phyloP scores from a whole-genome alignment of 345 rosid genomes.

The Streptanthus diversifolius region DNA sequence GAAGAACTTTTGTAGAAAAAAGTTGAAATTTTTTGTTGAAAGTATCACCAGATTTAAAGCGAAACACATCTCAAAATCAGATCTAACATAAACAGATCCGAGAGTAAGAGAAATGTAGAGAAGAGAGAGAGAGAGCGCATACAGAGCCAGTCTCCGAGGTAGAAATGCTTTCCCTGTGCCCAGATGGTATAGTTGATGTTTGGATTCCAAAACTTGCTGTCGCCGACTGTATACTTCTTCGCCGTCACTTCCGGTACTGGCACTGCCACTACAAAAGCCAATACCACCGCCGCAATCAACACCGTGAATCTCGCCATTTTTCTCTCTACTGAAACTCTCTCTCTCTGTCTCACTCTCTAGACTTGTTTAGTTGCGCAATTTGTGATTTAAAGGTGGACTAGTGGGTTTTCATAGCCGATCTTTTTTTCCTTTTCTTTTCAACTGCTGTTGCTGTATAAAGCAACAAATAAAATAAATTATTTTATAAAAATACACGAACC shows the following conservation, averaged over 20 bases:
- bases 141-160: slow-evolving; percentile 97
- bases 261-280: slow-evolving; percentile 39
- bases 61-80: background rate
- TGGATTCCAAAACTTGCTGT: slow-evolving; percentile 58
- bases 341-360: background rate
- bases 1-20: background rate
- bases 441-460: background rate
- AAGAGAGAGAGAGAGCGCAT: slow-evolving; percentile 28
- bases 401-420: slow-evolving; percentile 14
- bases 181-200: slow-evolving; percentile 77
- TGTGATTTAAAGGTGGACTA: slow-evolving; percentile 21
- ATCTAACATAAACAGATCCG: slow-evolving; percentile 14
- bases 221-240: slow-evolving; percentile 63
- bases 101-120: background rate
- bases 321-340: background rate
- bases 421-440: background rate
- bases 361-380: slow-evolving; percentile 15
- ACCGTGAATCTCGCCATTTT: slow-evolving; percentile 34
- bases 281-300: slow-evolving; percentile 32
- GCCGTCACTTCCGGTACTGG: slow-evolving; percentile 53
- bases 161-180: slow-evolving; percentile 76
- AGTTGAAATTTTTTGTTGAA: background rate
- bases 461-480: background rate
- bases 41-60: background rate
- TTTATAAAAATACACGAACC: background rate